phyloP scores from a whole-genome alignment of 2,329 filamentous ascomycete species.

The Alternaria alternata region DNA sequence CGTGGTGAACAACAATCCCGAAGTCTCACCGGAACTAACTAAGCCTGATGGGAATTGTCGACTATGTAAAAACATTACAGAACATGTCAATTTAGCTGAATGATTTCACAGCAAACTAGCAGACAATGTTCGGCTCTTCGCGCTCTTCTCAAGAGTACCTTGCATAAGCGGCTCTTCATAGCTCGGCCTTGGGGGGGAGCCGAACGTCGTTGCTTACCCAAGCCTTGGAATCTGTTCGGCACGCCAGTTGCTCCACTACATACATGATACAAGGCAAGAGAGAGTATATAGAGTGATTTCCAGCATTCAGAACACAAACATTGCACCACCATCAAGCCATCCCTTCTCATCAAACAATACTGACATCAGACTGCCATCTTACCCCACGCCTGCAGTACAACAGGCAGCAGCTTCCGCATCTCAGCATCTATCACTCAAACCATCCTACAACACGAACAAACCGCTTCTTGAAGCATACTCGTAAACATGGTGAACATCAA shows the following conservation, averaged over 20 bases:
- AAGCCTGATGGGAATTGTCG: not conserved
- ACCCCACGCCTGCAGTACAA: not conserved
- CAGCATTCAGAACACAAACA: not conserved
- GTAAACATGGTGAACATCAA: conserved; percentile 51
- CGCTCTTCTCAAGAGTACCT: not conserved
- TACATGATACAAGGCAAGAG: not conserved
- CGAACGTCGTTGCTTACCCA: conserved; percentile 9
- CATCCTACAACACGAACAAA: not conserved
- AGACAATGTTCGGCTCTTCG: conserved; percentile 1
- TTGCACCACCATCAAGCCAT: not conserved
- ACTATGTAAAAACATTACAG: not conserved
- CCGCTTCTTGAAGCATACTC: not conserved
- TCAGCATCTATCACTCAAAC: not conserved
- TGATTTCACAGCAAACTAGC: not conserved
- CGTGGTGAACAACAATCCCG: not conserved
- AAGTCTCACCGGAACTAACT: not conserved
- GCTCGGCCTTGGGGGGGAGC: conserved; percentile 13
- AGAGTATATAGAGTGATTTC: not conserved
- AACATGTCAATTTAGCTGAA: not conserved
- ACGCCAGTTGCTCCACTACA: not conserved
- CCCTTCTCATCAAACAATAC: not conserved
- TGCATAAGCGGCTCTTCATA: conserved; percentile 13
- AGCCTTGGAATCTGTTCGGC: not conserved
- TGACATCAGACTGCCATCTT: not conserved
- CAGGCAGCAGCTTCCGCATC: not conserved